A percentile compares a stretch with the other conserved stretches of the same genome.
Evolutionary conservation across 495 filamentous ascomycete species (phyloP).

Genomic region (Tuber microsphaerosporum): DNA sequence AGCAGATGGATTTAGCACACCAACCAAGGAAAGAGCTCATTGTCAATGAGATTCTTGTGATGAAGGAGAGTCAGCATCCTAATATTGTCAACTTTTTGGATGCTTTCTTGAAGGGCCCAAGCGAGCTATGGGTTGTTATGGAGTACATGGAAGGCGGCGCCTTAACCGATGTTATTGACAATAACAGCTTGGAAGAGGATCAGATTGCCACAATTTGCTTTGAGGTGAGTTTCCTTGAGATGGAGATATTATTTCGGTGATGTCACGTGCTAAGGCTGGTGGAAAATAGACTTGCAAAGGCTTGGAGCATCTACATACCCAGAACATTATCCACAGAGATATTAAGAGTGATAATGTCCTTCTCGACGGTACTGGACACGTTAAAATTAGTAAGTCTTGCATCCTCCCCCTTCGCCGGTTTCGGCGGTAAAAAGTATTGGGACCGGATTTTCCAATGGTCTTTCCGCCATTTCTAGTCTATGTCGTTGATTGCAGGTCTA

Average conservation of each 20-base stretch:
- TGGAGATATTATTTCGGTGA: neutral
- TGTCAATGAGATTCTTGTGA: conserved; percentile 98
- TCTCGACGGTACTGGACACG: conserved; percentile 83
- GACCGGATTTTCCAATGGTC: neutral
- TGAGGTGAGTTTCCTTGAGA: conserved; percentile 57
- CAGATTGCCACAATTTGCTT: conserved; percentile 96
- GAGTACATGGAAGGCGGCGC: conserved; percentile 99
- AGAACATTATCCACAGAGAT: conserved; percentile 97
- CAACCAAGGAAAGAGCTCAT: conserved; percentile 97
- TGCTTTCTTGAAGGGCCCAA: conserved; percentile 87
- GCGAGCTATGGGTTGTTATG: conserved; percentile 98
- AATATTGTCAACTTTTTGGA: conserved; percentile 99
- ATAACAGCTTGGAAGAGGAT: conserved; percentile 87
- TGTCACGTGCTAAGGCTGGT: neutral
- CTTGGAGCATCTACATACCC: conserved; percentile 82
- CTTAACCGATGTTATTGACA: conserved; percentile 96
- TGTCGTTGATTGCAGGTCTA: conserved; percentile 41
- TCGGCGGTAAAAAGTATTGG: neutral
- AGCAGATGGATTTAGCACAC: conserved; percentile 97
- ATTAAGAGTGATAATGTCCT: conserved; percentile 99
- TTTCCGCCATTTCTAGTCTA: neutral
- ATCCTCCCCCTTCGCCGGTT: neutral
- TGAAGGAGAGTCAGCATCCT: conserved; percentile 86
- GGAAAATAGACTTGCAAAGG: conserved; percentile 78
- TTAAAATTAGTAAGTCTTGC: conserved; percentile 82